phyloP scores from a whole-genome alignment of 2,329 filamentous ascomycete species.

The Dactylellina drechsleri region DNA sequence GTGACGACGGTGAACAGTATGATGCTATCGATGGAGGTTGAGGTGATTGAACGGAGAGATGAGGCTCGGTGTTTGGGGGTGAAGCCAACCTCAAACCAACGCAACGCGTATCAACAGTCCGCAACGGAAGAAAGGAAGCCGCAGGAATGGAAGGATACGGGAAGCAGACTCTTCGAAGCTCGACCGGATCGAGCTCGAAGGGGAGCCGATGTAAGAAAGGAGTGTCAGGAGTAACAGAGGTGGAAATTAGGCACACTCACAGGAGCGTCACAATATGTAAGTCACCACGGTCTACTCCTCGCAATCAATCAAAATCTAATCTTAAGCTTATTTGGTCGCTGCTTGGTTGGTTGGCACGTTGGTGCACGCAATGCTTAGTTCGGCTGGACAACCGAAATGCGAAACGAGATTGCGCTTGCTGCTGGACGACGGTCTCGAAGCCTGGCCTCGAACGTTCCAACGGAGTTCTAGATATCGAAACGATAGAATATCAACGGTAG shows the following conservation, averaged over 20 bases:
- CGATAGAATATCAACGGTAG: background rate
- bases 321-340: background rate
- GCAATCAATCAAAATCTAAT: slow-evolving; percentile 11
- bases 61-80: background rate
- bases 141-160: background rate
- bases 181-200: too few relatives aligned
- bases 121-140: background rate
- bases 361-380: slow-evolving; percentile 1
- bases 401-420: slow-evolving; percentile 14
- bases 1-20: too few relatives aligned
- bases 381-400: slow-evolving; percentile 40
- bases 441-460: too few relatives aligned
- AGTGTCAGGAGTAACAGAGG: background rate
- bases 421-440: slow-evolving; percentile 2
- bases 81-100: background rate
- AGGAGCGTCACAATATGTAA: background rate
- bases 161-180: too few relatives aligned
- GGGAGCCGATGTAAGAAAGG: background rate
- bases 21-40: too few relatives aligned
- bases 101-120: background rate
- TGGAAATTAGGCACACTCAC: slow-evolving; percentile 1
- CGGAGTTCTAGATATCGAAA: background rate
- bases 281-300: slow-evolving; percentile 1
- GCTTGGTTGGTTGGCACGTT: slow-evolving; percentile 8
- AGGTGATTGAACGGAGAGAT: too few relatives aligned